Base-by-base conservation (phyloP, 2,329 filamentous ascomycete species). In the Leptographium lundbergii region DNA sequence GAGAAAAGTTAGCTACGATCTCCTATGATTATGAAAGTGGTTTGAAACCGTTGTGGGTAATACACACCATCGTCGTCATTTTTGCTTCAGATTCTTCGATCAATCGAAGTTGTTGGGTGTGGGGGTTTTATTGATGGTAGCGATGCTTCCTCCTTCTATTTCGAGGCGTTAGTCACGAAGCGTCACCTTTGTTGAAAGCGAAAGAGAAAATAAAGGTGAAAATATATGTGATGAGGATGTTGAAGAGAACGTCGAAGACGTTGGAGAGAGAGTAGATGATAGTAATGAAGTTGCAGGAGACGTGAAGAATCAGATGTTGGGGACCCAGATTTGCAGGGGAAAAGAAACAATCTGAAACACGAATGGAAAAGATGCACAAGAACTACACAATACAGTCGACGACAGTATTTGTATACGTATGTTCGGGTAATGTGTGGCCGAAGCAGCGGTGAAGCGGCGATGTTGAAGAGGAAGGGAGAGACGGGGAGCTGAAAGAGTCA, bases 51-150 rank as follows among this genome's bases (percentile, higher is more conserved):
- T 39, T 24, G n/a, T 1, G 32, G n/a, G 29, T 10, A 24, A 42
- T 32, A 66, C 76, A 62, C 75, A 79, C 77, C 77, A 79, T 79
- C 61, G 77, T 79, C 62, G 77, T 78, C 77, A 79, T 79, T 47
- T 74, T 66, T 63, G 64, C 17, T 24, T 17, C 1, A 13, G 25
- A 25, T 22, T 57, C 60, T 61, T 62, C 63, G 63, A 57, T 39
- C 55, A 61, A 36, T 54, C 61, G 61, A 63, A 62, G 63, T 62
- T 56, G 59, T 61, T 55, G 1, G 14, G 2, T 24, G n/a, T 7
- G 34, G 45, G 13, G 2, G 7, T 6, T n/a, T 17, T 25, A 24
- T n/a, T 5, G n/a, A 11, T 34, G 27, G 17, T 29, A 34, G 19
- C 2, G 39, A 14, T 6, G 19, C n/a, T 36, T 39, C 3, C 13